These are phyloP conservation scores for Paspalum vaginatum DNA, from an alignment of 176 grass and related monocot species.

Conservation along the genomic window DNA sequence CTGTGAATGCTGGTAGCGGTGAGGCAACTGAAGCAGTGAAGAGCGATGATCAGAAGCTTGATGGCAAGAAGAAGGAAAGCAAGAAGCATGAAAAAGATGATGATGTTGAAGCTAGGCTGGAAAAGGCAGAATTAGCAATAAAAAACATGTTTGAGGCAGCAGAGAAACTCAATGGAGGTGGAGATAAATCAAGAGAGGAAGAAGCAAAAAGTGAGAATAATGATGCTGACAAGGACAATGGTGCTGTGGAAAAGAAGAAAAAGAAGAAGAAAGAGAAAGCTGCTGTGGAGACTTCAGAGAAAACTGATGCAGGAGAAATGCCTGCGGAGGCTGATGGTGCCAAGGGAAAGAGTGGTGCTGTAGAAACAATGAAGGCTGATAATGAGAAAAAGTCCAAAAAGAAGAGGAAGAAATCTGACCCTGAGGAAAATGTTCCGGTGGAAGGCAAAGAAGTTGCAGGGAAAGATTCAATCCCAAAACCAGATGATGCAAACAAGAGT, in stretches of 20 bases:
- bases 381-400: conserved; percentile 56
- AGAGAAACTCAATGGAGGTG: conserved; percentile 36
- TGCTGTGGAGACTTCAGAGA: conserved; percentile 31
- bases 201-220: conserved; percentile 30
- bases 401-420: conserved; percentile 50
- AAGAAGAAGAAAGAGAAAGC: conserved; percentile 73
- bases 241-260: conserved; percentile 49
- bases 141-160: conserved; percentile 21
- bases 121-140: conserved; percentile 32
- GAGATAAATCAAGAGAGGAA: conserved; percentile 27
- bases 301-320: conserved; percentile 29
- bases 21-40: conserved; percentile 1
- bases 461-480: conserved; percentile 41
- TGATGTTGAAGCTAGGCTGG: conserved; percentile 44
- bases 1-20: not conserved
- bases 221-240: not conserved
- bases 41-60: conserved; percentile 26
- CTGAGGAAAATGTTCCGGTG: conserved; percentile 54
- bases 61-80: conserved; percentile 56
- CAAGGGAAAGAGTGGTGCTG: conserved; percentile 22
- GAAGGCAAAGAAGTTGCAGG: conserved; percentile 45
- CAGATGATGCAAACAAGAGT: conserved; percentile 44
- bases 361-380: conserved; percentile 19
- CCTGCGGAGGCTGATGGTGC: conserved; percentile 22
- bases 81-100: conserved; percentile 53